These are phyloP conservation scores for Cyberlindnera petersonii DNA, from an alignment of 805 yeast genomes.

Conservation along the genomic window DNA sequence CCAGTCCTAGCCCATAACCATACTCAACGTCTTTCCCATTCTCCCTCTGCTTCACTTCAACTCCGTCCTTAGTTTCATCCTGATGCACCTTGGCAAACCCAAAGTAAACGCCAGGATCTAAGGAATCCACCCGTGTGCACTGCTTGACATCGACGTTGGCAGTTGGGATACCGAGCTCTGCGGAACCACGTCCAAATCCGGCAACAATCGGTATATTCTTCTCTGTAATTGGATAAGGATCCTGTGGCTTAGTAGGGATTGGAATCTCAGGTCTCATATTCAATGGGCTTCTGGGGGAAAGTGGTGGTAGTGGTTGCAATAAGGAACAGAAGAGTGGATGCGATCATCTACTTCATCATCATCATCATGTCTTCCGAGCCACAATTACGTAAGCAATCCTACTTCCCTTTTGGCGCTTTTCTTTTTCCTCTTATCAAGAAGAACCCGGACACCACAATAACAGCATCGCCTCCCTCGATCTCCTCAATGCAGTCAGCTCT, in stretches of 20 bases:
- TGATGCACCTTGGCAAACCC: slow-evolving; percentile 48
- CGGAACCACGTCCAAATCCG: slow-evolving; percentile 95
- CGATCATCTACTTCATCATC: too few species aligned
- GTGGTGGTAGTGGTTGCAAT: too few species aligned
- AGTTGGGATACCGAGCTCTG: slow-evolving; percentile 93
- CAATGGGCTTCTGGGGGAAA: too few species aligned
- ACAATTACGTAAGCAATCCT: too few species aligned
- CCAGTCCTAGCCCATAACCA: slow-evolving; percentile 56
- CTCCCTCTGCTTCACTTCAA: slow-evolving; percentile 26
- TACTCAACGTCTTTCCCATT: slow-evolving; percentile 46
- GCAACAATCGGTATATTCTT: slow-evolving; percentile 50
- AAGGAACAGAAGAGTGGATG: not conserved
- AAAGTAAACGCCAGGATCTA: slow-evolving; percentile 82
- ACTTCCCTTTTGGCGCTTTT: too few species aligned
- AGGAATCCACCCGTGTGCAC: slow-evolving; percentile 33
- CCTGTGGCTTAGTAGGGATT: slow-evolving; percentile 39
- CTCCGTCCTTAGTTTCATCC: not conserved
- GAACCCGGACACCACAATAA: too few species aligned
- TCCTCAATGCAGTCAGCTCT: too few species aligned
- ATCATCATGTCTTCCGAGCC: too few species aligned
- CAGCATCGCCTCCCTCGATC: too few species aligned
- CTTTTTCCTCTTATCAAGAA: too few species aligned
- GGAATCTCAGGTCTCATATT: slow-evolving; percentile 24
- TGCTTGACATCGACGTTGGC: slow-evolving; percentile 74
- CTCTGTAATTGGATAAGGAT: slow-evolving; percentile 48